Evolutionary conservation across 2,329 filamentous ascomycete genomes (phyloP).

Genomic region (Aspergillus niger): DNA sequence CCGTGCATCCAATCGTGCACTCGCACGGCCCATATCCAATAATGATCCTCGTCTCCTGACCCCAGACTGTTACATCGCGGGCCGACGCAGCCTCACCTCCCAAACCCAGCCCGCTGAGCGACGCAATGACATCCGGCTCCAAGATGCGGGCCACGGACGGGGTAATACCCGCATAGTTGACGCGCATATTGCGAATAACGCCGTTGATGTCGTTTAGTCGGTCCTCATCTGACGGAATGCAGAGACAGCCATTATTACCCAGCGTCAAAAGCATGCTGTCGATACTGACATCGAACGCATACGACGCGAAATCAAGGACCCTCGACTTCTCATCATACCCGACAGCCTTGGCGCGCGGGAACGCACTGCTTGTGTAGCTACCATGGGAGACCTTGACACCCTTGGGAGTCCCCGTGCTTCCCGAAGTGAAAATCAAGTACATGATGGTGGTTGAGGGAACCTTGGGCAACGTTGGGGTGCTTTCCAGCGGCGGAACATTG

Average conservation of each 20-base stretch:
- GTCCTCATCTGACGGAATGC: constrained; percentile 56
- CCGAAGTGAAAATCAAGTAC: constrained; percentile 64
- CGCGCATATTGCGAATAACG: constrained; percentile 53
- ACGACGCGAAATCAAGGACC: constrained; percentile 62
- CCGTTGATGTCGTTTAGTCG: constrained; percentile 53
- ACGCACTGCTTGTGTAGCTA: constrained; percentile 59
- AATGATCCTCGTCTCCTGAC: constrained; percentile 45
- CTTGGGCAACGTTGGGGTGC: constrained; percentile 17
- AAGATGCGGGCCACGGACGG: constrained; percentile 58
- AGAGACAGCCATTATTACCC: constrained; percentile 60
- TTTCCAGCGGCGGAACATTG: constrained; percentile 13
- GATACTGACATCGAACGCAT: constrained; percentile 57
- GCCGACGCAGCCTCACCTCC: constrained; percentile 50
- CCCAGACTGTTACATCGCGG: constrained; percentile 46
- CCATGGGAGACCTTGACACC: constrained; percentile 65
- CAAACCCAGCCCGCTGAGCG: constrained; percentile 44
- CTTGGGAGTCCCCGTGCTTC: constrained; percentile 55
- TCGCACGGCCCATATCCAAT: constrained; percentile 50
- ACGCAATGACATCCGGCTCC: constrained; percentile 44
- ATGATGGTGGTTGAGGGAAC: constrained; percentile 46
- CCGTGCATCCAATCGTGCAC: constrained; percentile 45
- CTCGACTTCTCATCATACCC: constrained; percentile 56
- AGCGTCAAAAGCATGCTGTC: constrained; percentile 59
- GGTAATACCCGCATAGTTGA: constrained; percentile 61
- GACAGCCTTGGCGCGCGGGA: constrained; percentile 55